Evolutionary conservation across 768 basidiomycete species (phyloP), one percentile per base, ranked within the genome.

Genomic region (Obba rivulosa): DNA sequence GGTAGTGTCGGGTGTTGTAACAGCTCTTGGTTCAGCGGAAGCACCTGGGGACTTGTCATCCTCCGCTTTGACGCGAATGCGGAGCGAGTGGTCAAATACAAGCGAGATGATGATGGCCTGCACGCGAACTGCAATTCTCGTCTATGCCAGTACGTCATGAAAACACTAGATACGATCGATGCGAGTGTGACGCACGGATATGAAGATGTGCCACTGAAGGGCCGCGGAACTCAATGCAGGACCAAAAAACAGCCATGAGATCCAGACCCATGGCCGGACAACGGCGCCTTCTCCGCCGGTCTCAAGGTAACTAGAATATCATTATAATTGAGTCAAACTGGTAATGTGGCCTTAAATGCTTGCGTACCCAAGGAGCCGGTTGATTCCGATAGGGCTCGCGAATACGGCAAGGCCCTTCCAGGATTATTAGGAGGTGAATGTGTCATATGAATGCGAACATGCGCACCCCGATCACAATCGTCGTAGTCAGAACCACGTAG

Each of bases 41-140:
- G 52, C 51, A 2, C 52, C 8, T 4, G 57, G 50, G 11, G 58
- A 43, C 25, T 49, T 47, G 8, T 41, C 35, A 5, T 31, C 48
- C 11, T 55, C 57, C 20, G 76, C 67, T 43, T 73, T 77, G 65
- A 79, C 66, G 14, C 78, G 67, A 28, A 81, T 74, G 18, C 77
- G 69, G 2, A 81, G 68, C 2, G 79, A 64, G 49, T 81, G 80
- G 41, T 78, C 74, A 57, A 80, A 80, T 10, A 81, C 60, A 5
- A 80, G 68, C 53, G 78, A 76, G 22, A 76, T 77, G 54, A 78
- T 52, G 53, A 85, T 64, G 8, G 66, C 67, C 57, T 78, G 71
- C 7, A 59, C 52, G 16, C 70, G 68, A 17, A 72, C 69, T 17
- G 76, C 50, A 37, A 62, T 59, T 4, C 72, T 56, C 0, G 71